Evolutionary conservation across 176 grass and related monocot species (phyloP), one percentile per base, ranked within the genome.

Genomic region (Elymus sibiricus): DNA sequence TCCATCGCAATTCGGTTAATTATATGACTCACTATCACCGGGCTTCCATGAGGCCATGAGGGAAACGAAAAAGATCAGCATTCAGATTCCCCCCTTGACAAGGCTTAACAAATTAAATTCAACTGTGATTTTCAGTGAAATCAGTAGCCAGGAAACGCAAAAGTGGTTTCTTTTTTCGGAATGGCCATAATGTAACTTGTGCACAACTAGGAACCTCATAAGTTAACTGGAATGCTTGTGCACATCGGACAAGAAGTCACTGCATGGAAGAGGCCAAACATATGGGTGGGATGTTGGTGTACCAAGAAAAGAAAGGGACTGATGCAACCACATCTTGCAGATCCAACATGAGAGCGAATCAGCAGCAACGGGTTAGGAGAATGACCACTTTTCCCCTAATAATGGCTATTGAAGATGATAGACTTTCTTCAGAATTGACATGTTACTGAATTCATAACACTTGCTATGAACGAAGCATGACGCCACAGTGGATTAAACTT

Each of bases 391-490:
- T 22, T 11, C 21, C 44, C 4, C 9, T 21, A 53, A 5, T 55
- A 53, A 53, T 53, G 73, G 73, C 16, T 16, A 76, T 76, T 46
- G 44, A 11, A 74, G 71, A 74, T 46, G 24, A 47, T 74, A 74
- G 4, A 1, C 6, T 47, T 74, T 14, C 71, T 44, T 46, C 70
- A 46, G 24, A 82, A 83, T 38, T 66, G 79, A 0, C 13, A 1
- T n/a, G 6, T 38, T 76, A 76, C 26, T 64, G 42, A 84, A 70
- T 70, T 28, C 83, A 68, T 32, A 47, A 8, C 47, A 84, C 4
- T 84, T 44, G 1, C 6, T 43, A 79, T 79, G 43, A 74, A 58
- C 42, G 26, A 29, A 79, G 56, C 80, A 83, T 67, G 27, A 83
- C 7, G 39, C 15, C 16, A 42, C 9, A 6, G 0, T 59, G 8